A percentile compares a stretch with the other conserved stretches of the same genome.
Evolutionary conservation across 1,284 basidiomycete genomes (phyloP).

Genomic region (Marasmius fiardii): DNA sequence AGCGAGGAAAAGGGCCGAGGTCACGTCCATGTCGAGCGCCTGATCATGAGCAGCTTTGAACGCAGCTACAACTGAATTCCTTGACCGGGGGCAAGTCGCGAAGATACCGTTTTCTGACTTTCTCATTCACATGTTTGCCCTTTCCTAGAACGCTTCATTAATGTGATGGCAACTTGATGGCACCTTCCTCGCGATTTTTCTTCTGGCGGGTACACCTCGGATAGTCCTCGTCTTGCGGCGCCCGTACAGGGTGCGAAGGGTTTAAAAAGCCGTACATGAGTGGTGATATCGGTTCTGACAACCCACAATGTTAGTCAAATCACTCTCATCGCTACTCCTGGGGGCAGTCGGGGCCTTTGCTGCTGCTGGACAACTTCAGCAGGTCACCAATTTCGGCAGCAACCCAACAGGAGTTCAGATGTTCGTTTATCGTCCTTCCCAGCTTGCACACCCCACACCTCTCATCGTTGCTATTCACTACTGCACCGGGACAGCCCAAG

Average conservation of each 20-base stretch:
- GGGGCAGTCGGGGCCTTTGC: conserved; percentile 2
- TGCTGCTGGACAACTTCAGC: conserved; percentile 5
- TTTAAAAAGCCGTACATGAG: neutral
- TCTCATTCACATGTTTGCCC: no score
- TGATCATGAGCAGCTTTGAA: no score
- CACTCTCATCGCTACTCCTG: neutral
- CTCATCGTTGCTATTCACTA: conserved; percentile 52
- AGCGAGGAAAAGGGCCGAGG: no score
- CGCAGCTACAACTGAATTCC: no score
- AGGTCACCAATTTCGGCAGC: conserved; percentile 13
- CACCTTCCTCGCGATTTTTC: no score
- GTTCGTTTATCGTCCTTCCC: conserved; percentile 45
- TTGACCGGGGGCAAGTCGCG: no score
- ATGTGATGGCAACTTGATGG: no score
- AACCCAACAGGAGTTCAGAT: conserved; percentile 42
- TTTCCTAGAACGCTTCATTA: no score
- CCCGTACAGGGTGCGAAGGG: neutral
- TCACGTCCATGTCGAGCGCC: no score
- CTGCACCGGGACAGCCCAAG: conserved; percentile 48
- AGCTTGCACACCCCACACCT: conserved; percentile 36
- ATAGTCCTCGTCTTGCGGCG: neutral
- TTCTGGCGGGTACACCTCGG: neutral
- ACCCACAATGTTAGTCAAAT: neutral
- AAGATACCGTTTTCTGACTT: no score
- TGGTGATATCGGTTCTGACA: no score